These are phyloP conservation scores for Claviceps pusilla DNA, from an alignment of 2,329 filamentous ascomycete species.

Conservation along the genomic window DNA sequence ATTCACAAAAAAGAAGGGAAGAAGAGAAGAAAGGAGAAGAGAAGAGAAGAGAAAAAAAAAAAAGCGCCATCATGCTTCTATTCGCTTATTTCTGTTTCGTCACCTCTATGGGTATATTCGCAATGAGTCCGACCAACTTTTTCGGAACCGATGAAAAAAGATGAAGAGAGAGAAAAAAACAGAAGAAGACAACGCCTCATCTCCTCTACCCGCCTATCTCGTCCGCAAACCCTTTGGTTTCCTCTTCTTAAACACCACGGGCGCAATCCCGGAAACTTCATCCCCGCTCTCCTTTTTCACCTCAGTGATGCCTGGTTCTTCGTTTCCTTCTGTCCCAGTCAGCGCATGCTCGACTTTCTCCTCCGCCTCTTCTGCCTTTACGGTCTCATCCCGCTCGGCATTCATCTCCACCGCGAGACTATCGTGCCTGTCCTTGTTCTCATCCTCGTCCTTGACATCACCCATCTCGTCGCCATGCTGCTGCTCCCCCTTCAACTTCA, in stretches of 20 bases:
- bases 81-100: too few species aligned
- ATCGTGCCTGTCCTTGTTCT: constrained; percentile 3
- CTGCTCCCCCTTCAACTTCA: constrained; percentile 12
- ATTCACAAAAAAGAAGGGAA: too few species aligned
- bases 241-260: constrained; percentile 65
- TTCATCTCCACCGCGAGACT: neutral
- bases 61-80: too few species aligned
- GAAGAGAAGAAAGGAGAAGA: too few species aligned
- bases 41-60: too few species aligned
- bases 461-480: constrained; percentile 20
- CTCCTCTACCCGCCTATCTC: constrained; percentile 25
- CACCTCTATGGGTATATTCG: too few species aligned
- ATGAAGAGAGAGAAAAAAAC: neutral
- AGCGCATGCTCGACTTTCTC: constrained; percentile 22
- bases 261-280: constrained; percentile 15
- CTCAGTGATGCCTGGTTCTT: too few species aligned
- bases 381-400: too few species aligned
- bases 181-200: neutral
- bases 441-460: constrained; percentile 1
- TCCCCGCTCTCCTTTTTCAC: constrained; percentile 18
- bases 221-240: constrained; percentile 53
- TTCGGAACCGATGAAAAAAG: too few species aligned
- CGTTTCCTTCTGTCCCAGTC: constrained; percentile 9
- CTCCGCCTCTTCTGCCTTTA: constrained; percentile 1
- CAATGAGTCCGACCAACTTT: too few species aligned